Base-by-base conservation (phyloP, 306 rosid species). In the Lathyrus oleraceus region DNA sequence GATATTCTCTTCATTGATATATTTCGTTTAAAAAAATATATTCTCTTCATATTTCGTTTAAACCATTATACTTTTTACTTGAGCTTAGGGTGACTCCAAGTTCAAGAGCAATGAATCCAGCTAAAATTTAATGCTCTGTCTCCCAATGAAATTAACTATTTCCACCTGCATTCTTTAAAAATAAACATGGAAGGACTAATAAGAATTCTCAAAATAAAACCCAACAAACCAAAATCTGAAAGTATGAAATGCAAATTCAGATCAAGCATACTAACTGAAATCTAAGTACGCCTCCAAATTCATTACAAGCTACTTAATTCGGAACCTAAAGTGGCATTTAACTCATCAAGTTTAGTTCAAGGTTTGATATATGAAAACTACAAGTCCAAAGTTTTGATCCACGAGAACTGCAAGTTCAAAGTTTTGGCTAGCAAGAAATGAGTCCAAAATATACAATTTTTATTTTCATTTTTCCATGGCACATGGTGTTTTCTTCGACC, bases 341-440 rank as follows among this genome's bases (percentile, higher is more conserved):
- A 53, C 69, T 25, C 51, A 54, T 51, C 56, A 40, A 69, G 71
- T 43, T 35, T 61, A 67, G 47, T 48, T 70, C 49, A 27, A 47
- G 58, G 70, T 65, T 47, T 38, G 76, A 63, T 54, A 32, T 67
- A 35, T 52, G 54, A 40, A 11, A 6, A 59, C 61, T 21, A 6
- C 8, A 53, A 43, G 32, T 8, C 65, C 38, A 56, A 56, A 17
- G 27, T 60, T 58, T 59, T 59, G 65, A 59, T 59, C 2, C 43
- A 15, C 14, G 21, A 59, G 14, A 59, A 59, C 23, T 19, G 2
- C 7, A 61, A 15, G 21, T 12, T 56, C 47, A 16, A 61, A 17
- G 48, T 38, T 32, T 59, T 39, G 35, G 14, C 28, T 11, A 44
- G 12, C 6, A 20, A 10, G 68, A 62, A 39, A 32, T 20, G 17